Evolutionary conservation across 768 basidiomycete species (phyloP), one percentile per base, ranked within the genome.

Genomic region (Suillus spraguei): DNA sequence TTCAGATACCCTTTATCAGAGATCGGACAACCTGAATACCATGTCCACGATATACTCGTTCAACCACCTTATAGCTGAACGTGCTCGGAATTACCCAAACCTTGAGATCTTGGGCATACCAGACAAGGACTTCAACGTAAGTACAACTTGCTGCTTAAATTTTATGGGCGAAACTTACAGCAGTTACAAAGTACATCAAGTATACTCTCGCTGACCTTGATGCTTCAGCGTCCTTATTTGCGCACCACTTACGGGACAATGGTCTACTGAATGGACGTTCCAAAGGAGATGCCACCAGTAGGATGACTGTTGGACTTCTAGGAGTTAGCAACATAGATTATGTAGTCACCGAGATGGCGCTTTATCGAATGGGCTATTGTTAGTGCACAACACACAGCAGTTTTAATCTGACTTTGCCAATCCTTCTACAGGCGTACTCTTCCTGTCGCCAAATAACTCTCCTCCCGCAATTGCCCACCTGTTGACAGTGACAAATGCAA

Each of bases 381-480:
- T 42, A 58, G 71, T 71, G 20, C 32, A 60, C 20, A 50, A 24
- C 20, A 2, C 1, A 50, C 4, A 13, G 54, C 2, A 1, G 50
- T 39, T 22, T 8, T 9, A 9, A 5, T 6, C 2, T 11, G 8
- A 54, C 16, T 39, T 39, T 33, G 63, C 35, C 60, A 13, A 32
- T 20, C 13, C 11, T 60, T 22, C 41, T n/a, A 17, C 32, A 73
- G 66, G 65, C 11, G 70, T 75, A 1, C 77, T 79, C 44, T 74
- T 79, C 10, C 70, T 81, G 6, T 81, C 80, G 6, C 74, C 79
- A 5, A 77, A 81, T 65, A 85, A 84, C 68, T 83, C 82, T 0
- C 74, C 80, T 0, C 70, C 77, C 5, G 83, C 82, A 5, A 76
- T 81, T 32, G 81, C 81, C 1, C 78, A 83, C 64, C 73, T 86